These are phyloP conservation scores for Fusarium praegraminearum DNA, from an alignment of 2,329 filamentous ascomycete species.

Conservation along the genomic window DNA sequence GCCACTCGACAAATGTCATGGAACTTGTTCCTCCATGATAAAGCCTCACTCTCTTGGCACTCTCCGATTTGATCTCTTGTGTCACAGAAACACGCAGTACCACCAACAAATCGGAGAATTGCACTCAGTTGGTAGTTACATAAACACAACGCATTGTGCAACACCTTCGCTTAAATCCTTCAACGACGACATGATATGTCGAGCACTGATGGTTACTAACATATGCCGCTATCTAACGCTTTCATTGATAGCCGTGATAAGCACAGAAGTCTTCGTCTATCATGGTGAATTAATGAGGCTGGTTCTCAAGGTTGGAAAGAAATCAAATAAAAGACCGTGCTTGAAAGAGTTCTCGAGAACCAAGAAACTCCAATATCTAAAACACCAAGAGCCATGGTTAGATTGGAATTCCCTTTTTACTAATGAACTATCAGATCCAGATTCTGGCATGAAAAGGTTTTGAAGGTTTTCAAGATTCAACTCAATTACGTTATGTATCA, in stretches of 20 bases:
- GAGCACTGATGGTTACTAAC: constrained; percentile 3
- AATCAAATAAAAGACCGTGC: background rate
- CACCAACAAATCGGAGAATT: constrained; percentile 28
- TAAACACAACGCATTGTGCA: constrained; percentile 27
- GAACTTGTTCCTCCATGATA: background rate
- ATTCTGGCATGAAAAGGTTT: background rate
- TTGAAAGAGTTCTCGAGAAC: constrained; percentile 7
- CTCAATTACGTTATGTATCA: background rate
- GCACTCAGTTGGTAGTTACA: constrained; percentile 31
- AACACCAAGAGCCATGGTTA: background rate
- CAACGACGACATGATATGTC: background rate
- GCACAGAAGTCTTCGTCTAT: background rate
- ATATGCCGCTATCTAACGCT: constrained; percentile 5
- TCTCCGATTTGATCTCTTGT: constrained; percentile 26
- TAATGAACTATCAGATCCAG: background rate
- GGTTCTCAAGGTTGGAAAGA: background rate
- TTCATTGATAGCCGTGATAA: background rate
- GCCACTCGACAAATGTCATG: background rate
- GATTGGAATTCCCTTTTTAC: background rate
- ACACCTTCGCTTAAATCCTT: constrained; percentile 13
- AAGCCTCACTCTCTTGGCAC: constrained; percentile 17
- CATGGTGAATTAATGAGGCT: background rate
- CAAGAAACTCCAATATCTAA: too few relatives aligned
- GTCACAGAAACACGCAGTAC: constrained; percentile 6
- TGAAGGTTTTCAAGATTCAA: background rate